Conservation (phyloP, 73 alveolate genomes). For the Halteria grandinella region DNA sequence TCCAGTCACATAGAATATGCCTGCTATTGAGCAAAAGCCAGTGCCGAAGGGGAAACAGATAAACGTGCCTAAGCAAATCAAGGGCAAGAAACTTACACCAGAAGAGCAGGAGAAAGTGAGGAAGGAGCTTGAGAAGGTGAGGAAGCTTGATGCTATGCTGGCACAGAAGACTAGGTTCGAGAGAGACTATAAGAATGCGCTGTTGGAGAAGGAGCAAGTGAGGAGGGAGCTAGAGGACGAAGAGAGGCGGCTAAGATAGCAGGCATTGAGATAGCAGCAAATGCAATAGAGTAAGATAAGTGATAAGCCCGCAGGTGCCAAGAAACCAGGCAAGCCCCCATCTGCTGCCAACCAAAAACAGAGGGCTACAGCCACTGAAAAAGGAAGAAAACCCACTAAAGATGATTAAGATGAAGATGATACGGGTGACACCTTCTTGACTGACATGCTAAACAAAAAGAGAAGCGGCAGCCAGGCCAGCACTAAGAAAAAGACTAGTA, state of each 20-base stretch:
- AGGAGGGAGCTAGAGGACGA: slow-evolving; percentile 5
- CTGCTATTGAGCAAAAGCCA: neutral
- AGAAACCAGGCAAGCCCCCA: slow-evolving; percentile 20
- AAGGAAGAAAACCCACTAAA: neutral
- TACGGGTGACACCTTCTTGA: slow-evolving; percentile 32
- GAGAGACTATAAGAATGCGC: slow-evolving; percentile 29
- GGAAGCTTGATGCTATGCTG: slow-evolving; percentile 34
- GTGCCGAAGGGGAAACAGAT: neutral
- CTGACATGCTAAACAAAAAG: slow-evolving; percentile 5
- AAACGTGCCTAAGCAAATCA: slow-evolving; percentile 5
- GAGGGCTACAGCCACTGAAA: slow-evolving; percentile 18
- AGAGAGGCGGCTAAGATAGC: neutral
- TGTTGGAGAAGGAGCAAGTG: neutral
- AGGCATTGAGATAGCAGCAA: neutral
- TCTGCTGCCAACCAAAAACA: neutral
- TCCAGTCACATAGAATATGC: too few species aligned
- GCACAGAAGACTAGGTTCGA: slow-evolving; percentile 28
- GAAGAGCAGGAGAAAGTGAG: slow-evolving; percentile 24
- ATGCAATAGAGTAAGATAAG: neutral
- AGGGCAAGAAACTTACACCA: neutral
- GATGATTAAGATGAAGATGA: slow-evolving; percentile 26
- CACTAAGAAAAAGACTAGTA: neutral
- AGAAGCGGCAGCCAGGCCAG: neutral
- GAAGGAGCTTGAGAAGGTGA: slow-evolving; percentile 34
- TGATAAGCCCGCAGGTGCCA: neutral